Base-by-base conservation (phyloP, 2,329 filamentous ascomycete species). In the Raffaelea arxii region DNA sequence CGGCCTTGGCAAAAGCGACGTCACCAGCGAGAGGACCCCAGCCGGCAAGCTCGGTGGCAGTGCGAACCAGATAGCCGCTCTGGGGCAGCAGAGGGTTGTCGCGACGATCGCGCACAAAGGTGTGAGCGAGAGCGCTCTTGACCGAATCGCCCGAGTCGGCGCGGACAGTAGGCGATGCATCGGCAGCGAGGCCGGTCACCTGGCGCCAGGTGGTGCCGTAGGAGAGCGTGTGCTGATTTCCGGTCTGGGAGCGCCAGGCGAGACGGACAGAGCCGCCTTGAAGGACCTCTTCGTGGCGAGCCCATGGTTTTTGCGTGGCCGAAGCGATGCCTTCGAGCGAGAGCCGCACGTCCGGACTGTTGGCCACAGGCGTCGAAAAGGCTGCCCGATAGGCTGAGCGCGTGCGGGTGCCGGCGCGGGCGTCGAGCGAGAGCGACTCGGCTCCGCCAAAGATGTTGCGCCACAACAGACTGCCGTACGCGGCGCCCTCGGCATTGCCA, bases 391-490 rank as follows among this genome's bases (percentile, higher is more conserved):
- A 97, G 23, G 91, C 86, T 3, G 89, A 95, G 41, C 89, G 77
- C 24, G 92, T 97, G 39, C 92, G 78, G 6, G 91, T 97, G 48
- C 92, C 92, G 22, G 90, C 70, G 25, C 88, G 90, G 42, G 87
- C 90, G 58, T 95, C 91, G 49, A 94, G 70, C 44, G 86, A 87
- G 52, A 98, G 68, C 47, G 84, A 85, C 69, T 98, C 92, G 22
- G 90, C 92, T 35, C 92, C 92, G 44, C 92, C 92, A 61, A 98
- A 87, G 49, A 98, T 76, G 65, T 98, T 98, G 55, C 92, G 82
- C 71, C 89, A 82, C 44, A 91, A 74, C 39, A 89, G 75, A 55
- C 92, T 91, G 54, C 86, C 83, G 60, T 94, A 97, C 4, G 90
- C 91, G 7, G 90, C 94, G 30, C 91, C 92, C 65, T 98, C 92